Evolutionary conservation across 176 grass and related monocot genomes (phyloP), one percentile per base, ranked within the genome.

Genomic region (Themeda triandra): DNA sequence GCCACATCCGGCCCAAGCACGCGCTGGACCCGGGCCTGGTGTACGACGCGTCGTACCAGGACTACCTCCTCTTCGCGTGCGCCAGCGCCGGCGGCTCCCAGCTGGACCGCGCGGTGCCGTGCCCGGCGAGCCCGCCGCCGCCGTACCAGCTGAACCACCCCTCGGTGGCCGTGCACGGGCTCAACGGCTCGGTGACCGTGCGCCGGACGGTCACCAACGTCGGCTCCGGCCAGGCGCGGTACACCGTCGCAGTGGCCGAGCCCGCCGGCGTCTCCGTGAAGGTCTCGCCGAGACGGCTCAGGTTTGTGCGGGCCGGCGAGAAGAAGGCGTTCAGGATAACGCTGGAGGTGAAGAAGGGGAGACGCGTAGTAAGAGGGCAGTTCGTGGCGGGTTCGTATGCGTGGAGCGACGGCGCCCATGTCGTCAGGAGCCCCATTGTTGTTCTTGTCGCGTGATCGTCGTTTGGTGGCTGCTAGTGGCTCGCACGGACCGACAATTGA

Each of bases 51-150:
- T 77, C 91, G 31, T 99, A 92, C 83, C 18, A 84, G 27, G 93
- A 99, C 78, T 99, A 99, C 88, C 91, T 96, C 18, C 83, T 94
- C 27, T 99, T 94, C 81, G 85, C 90, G 17, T 99, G 96, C 83
- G 37, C 93, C 0, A 94, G 83, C 42, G 30, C 79, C 79, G 63
- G 86, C 24, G 83, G 88, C 3, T 68, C 76, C 29, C 89, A 89
- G 88, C 87, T 99, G 13, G 96, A 94, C 81, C 69, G 5, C 29
- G 48, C 91, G 30, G 51, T 87, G 24, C 91, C 87, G 28, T 99
- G 96, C 67, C 91, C 96, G 7, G 81, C 81, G 46, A 77, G 25
- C 51, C 87, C 84, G 19, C 87, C 87, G 71, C 41, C 24, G 6
- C 66, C 96, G 1, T 73, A 86, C 76, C 74, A 84, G 41, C 89